These are phyloP conservation scores for Kingdonia uniflora DNA, from an alignment of 164 flowering plant species.

Conservation along the genomic window DNA sequence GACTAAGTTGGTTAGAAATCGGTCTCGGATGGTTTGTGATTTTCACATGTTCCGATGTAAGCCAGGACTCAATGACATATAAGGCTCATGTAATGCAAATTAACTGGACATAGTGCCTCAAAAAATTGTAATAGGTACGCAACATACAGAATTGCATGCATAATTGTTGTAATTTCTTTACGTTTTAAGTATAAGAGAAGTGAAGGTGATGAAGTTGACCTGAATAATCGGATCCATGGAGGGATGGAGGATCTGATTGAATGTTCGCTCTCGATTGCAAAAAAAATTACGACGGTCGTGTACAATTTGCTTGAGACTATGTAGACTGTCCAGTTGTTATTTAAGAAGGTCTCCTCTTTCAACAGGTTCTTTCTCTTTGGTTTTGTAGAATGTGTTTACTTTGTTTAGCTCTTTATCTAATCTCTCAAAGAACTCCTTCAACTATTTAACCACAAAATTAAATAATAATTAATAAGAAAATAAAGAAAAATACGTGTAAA, in stretches of 20 bases:
- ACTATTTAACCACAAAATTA: constrained; percentile 21
- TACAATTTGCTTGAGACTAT: constrained; percentile 55
- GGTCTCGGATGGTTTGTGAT: too few relatives aligned
- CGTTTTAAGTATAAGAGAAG: neutral
- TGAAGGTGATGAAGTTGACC: constrained; percentile 17
- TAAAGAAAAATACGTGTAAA: neutral
- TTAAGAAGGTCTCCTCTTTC: constrained; percentile 70
- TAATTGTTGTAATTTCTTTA: too few relatives aligned
- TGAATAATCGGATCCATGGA: constrained; percentile 34
- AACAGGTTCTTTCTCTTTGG: constrained; percentile 52
- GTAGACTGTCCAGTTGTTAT: constrained; percentile 61
- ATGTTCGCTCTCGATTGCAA: constrained; percentile 8
- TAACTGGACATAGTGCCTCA: too few relatives aligned
- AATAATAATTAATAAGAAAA: neutral
- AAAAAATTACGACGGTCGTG: constrained; percentile 35
- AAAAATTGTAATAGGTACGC: too few relatives aligned
- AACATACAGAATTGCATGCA: too few relatives aligned
- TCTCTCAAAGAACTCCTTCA: constrained; percentile 47
- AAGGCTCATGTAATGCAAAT: too few relatives aligned
- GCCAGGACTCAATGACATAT: too few relatives aligned
- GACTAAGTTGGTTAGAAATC: too few relatives aligned
- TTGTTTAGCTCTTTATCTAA: constrained; percentile 74
- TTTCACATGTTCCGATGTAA: too few relatives aligned
- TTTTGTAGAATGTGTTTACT: constrained; percentile 61
- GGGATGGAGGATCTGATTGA: constrained; percentile 35